Percentiles rank a stretch among this genome's conserved stretches.
phyloP scores from a whole-genome alignment of 1,139 yeast genomes.

The Yamadazyma kanchanaburiensis region DNA sequence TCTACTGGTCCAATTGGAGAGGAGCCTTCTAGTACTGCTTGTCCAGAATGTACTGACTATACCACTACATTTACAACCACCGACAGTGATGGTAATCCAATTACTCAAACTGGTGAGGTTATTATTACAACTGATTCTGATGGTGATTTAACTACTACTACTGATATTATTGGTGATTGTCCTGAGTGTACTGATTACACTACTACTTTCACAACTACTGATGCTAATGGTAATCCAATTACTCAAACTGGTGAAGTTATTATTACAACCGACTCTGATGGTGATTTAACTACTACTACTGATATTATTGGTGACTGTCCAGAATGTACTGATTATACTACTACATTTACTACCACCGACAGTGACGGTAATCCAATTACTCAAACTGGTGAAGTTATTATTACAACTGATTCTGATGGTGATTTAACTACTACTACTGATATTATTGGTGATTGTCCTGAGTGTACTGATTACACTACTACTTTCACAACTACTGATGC shows the following conservation, averaged over 20 bases:
- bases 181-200: slow-evolving; percentile 13
- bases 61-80: too few species aligned
- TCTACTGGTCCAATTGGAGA: slow-evolving; percentile 12
- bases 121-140: too few species aligned
- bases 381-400: slow-evolving; percentile 7
- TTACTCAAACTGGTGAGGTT: too few species aligned
- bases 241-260: slow-evolving; percentile 7
- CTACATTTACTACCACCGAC: slow-evolving; percentile 3
- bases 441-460: slow-evolving; percentile 8
- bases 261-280: slow-evolving; percentile 8
- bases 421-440: slow-evolving; percentile 8
- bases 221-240: slow-evolving; percentile 5
- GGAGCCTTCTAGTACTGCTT: slow-evolving; percentile 10
- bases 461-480: slow-evolving; percentile 9
- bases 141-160: too few species aligned
- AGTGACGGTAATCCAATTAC: slow-evolving; percentile 3
- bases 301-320: slow-evolving; percentile 8
- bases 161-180: too few species aligned
- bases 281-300: slow-evolving; percentile 8
- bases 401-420: slow-evolving; percentile 11
- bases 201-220: slow-evolving; percentile 17
- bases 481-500: slow-evolving; percentile 8
- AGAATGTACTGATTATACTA: slow-evolving; percentile 5
- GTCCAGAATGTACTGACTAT: slow-evolving; percentile 11
- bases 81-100: too few species aligned